phyloP scores from a whole-genome alignment of 2,329 filamentous ascomycete species.

The Microsporum ferrugineum region DNA sequence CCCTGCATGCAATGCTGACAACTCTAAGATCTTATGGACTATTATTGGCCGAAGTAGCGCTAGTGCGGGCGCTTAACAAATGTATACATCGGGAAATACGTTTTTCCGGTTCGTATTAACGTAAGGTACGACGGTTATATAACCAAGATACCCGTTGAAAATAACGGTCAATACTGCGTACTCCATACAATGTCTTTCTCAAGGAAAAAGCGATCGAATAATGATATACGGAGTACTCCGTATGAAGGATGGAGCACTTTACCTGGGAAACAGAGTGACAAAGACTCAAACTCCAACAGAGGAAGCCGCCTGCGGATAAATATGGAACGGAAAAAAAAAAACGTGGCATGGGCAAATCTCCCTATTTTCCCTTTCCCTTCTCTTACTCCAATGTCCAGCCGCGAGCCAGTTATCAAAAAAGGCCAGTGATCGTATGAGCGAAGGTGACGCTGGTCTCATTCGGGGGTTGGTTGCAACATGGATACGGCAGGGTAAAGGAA shows the following conservation, averaged over 20 bases:
- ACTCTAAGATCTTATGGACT: not conserved
- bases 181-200: not conserved
- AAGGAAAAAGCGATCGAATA: not conserved
- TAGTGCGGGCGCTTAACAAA: conserved; percentile 2
- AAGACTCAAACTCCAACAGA: too few relatives aligned
- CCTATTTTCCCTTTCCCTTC: too few relatives aligned
- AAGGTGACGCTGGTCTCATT: not conserved
- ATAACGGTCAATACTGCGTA: not conserved
- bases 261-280: not conserved
- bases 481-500: not conserved
- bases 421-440: not conserved
- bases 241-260: not conserved
- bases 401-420: not conserved
- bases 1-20: not conserved
- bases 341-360: not conserved
- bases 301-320: not conserved
- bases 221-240: not conserved
- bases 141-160: not conserved
- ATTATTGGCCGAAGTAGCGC: not conserved
- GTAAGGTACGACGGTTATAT: not conserved
- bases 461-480: not conserved
- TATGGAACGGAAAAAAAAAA: not conserved
- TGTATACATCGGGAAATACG: not conserved
- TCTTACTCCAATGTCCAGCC: too few relatives aligned
- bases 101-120: not conserved